phyloP scores from a whole-genome alignment of 345 rosid genomes.

The Eucalyptus regnans region DNA sequence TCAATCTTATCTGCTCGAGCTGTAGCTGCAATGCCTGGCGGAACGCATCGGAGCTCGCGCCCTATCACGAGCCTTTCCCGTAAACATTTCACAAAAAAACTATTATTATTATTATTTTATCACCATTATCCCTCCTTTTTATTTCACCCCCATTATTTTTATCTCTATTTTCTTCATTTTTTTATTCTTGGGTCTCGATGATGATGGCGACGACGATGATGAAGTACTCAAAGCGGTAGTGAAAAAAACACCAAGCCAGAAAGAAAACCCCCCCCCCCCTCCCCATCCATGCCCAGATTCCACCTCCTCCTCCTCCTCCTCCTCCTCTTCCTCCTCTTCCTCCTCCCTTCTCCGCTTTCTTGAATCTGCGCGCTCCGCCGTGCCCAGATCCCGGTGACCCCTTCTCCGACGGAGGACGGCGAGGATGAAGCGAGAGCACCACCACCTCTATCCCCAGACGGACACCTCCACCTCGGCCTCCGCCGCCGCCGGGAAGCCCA shows the following conservation, averaged over 20 bases:
- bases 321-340: neutral
- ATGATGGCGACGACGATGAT: neutral
- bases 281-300: slow-evolving; percentile 31
- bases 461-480: slow-evolving; percentile 1
- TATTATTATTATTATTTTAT: neutral
- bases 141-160: neutral
- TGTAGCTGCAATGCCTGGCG: neutral
- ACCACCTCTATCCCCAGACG: slow-evolving; percentile 15
- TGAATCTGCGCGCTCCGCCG: neutral
- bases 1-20: neutral
- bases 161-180: neutral
- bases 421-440: slow-evolving; percentile 41
- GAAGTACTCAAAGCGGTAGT: slow-evolving; percentile 30
- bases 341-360: neutral
- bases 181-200: neutral
- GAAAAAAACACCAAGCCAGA: slow-evolving; percentile 14
- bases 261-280: slow-evolving; percentile 6
- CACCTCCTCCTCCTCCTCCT: neutral
- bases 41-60: slow-evolving; percentile 11
- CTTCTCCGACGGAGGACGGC: neutral
- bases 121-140: neutral
- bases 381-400: neutral
- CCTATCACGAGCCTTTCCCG: slow-evolving; percentile 17
- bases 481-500: slow-evolving; percentile 20
- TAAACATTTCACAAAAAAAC: neutral